Conservation (phyloP, 2,329 filamentous ascomycete genomes). For the Stagonosporopsis chrysanthemi region DNA sequence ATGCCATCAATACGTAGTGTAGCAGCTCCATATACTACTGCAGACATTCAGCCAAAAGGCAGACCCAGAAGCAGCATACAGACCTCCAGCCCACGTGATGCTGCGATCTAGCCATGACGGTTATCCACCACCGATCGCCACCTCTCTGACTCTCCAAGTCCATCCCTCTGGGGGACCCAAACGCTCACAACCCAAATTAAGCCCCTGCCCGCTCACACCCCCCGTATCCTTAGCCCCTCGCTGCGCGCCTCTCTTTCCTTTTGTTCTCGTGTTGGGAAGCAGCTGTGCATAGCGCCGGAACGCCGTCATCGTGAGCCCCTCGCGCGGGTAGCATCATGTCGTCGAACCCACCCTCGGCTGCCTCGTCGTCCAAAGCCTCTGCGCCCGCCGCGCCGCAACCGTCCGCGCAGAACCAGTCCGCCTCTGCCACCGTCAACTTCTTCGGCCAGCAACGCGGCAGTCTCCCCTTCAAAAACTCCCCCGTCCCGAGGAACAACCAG, state of each 20-base stretch:
- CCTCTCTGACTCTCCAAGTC: conserved; percentile 40
- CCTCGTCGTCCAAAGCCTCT: conserved; percentile 52
- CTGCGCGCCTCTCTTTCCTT: conserved; percentile 14
- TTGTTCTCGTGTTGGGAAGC: neutral
- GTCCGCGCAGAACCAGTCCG: conserved; percentile 54
- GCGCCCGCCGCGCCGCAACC: conserved; percentile 49
- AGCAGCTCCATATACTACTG: no score
- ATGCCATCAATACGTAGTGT: neutral
- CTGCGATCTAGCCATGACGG: neutral
- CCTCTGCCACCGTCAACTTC: conserved; percentile 53
- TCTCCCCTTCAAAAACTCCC: conserved; percentile 47
- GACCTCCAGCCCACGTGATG: conserved; percentile 9
- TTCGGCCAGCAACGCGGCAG: conserved; percentile 54
- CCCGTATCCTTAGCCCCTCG: conserved; percentile 1
- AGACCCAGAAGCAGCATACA: conserved; percentile 1
- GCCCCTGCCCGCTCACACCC: neutral
- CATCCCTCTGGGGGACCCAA: conserved; percentile 43
- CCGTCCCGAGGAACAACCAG: conserved; percentile 77
- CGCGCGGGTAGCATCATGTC: conserved; percentile 51
- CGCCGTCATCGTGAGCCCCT: conserved; percentile 35
- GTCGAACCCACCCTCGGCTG: conserved; percentile 53
- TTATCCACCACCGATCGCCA: conserved; percentile 12
- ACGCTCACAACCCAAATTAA: conserved; percentile 23
- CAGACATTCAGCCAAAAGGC: no score
- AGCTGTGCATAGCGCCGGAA: conserved; percentile 8